Base-by-base conservation (phyloP, 148 eudicot genomes). In the Fagopyrum esculentum region DNA sequence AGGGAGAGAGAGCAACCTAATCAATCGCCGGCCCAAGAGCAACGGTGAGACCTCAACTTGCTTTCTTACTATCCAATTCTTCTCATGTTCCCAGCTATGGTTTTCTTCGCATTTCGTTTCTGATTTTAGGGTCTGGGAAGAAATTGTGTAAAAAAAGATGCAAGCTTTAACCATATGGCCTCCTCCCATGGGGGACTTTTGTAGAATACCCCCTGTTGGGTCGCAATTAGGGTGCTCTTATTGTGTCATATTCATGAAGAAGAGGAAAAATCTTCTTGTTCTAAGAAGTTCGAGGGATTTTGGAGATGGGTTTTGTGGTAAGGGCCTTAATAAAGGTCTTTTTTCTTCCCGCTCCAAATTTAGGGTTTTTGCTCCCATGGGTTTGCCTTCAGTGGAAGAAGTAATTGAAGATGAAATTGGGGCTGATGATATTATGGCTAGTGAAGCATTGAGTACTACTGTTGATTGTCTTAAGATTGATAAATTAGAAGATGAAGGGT, bases 141-240 rank as follows among this genome's bases (percentile, higher is more conserved):
- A 35, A 35, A 35, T 35, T 35, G 40, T 35, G 40, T 0, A 35
- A 35, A 35, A 35, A 55, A 79, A 81, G 81, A 91, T 93, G 98
- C 95, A 89, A 87, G 71, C 90, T 80, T 66, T 87, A 69, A 79
- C 84, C 82, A 77, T 85, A 73, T 88, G 85, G 81, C 82, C 92
- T 64, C 83, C 91, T 59, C 84, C 81, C 40, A 82, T 79, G 66
- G 81, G 81, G 74, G 91, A 82, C 22, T 80, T 78, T 71, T 84
- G 80, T 75, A 75, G 81, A 51, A 22, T 78, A 10, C 83, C 91
- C 77, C 82, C 77, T 15, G 73, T 83, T 77, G 89, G 81, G 45
- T 73, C 80, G 54, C 85, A 83, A 47, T 69, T 81, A 76, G 81
- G 76, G 83, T 71, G 77, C 57, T 74, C 81, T 79, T 75, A 76